Evolutionary conservation across 2,329 filamentous ascomycete genomes (phyloP), one percentile per base, ranked within the genome.

Genomic region (Acrocalymma vagum): DNA sequence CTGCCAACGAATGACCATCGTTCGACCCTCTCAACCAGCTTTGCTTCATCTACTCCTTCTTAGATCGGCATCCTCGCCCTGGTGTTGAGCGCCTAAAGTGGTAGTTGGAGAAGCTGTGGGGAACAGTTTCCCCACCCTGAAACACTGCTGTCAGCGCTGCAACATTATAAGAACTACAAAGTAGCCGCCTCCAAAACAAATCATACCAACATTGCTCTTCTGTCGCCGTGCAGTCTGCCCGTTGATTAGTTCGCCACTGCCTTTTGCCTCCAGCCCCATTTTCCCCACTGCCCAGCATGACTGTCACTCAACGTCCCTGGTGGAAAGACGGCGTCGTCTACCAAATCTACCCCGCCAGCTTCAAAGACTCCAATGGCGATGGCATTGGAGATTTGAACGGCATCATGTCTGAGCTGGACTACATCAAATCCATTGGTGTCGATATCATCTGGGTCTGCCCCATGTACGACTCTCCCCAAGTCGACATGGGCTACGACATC

Each of bases 261-360:
- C n/a, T n/a, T n/a, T n/a, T n/a, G n/a, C n/a, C n/a, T n/a, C n/a
- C n/a, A n/a, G n/a, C n/a, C n/a, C n/a, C n/a, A n/a, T n/a, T n/a
- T n/a, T n/a, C n/a, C n/a, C n/a, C n/a, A n/a, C n/a, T 23, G 21
- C 6, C 44, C 45, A 50, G 25, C 17, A 68, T 68, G 64, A 68
- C 61, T 13, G 50, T 67, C 39, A 39, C 51, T 21, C 53, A 60
- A 38, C 60, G 61, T 35, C 60, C 60, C 55, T 84, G 81, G 81
- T 84, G 82, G 81, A 83, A 83, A 52, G 79, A 84, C 60, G 76
- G 74, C 34, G 73, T 78, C 8, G 78, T 84, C 15, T 85, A 85
- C 58, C 80, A 85, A 50, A 77, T 85, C 47, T 85, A 84, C 58
- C 80, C 81, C 3, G 77, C 81, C n/a, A 81, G 78, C 17, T 84